phyloP scores from a whole-genome alignment of 2,329 filamentous ascomycete genomes.

The Fusarium xyrophilum region DNA sequence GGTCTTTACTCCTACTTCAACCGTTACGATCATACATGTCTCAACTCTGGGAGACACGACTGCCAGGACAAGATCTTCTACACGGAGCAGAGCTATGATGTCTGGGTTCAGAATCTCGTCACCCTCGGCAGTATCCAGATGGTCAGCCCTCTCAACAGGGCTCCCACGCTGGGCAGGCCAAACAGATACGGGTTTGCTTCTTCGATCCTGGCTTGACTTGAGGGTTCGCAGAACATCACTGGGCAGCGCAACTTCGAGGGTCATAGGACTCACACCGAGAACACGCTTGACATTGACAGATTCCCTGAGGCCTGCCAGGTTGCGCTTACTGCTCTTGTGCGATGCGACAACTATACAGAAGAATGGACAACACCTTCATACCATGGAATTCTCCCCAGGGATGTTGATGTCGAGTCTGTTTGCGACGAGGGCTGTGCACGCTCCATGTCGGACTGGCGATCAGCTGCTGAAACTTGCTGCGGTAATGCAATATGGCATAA shows the following conservation, averaged over 20 bases:
- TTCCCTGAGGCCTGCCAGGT: slow-evolving; percentile 9
- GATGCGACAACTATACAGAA: not conserved
- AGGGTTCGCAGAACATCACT: slow-evolving; percentile 12
- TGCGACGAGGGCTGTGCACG: not conserved
- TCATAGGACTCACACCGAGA: slow-evolving; percentile 10
- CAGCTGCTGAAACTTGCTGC: not conserved
- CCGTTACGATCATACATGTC: slow-evolving; percentile 38
- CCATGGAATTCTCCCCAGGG: not conserved
- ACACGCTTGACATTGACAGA: not conserved
- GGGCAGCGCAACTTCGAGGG: slow-evolving; percentile 20
- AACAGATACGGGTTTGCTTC: slow-evolving; percentile 32
- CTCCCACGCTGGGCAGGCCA: slow-evolving; percentile 3
- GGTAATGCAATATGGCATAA: not conserved
- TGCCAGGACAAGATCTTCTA: slow-evolving; percentile 38
- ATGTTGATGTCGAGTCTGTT: not conserved
- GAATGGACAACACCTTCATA: not conserved
- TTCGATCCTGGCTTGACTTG: slow-evolving; percentile 29
- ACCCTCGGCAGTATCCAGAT: slow-evolving; percentile 30
- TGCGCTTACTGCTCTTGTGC: slow-evolving; percentile 8
- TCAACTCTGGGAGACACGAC: slow-evolving; percentile 2
- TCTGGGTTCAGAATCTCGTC: slow-evolving; percentile 39
- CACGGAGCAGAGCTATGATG: slow-evolving; percentile 25
- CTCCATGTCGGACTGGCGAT: not conserved
- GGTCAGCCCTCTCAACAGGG: slow-evolving; percentile 16
- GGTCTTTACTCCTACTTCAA: slow-evolving; percentile 43